These are phyloP conservation scores for Musa itinerans DNA, from an alignment of 176 grass and related monocot species.

Conservation along the genomic window DNA sequence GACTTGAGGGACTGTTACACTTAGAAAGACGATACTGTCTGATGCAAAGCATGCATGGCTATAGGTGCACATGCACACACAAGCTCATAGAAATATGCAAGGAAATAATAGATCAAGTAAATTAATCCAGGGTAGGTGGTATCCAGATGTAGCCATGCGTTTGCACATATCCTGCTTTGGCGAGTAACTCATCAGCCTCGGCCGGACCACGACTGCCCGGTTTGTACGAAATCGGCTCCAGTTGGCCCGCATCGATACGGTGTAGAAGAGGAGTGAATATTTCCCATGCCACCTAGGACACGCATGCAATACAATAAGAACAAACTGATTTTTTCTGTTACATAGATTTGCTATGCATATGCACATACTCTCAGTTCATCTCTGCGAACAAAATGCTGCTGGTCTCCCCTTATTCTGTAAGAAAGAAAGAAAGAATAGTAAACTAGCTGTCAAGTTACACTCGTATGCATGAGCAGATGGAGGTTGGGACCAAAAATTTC, in stretches of 20 bases:
- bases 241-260: constrained; percentile 55
- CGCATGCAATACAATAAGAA: background rate
- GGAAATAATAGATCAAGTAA: background rate
- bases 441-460: background rate
- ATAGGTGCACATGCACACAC: background rate
- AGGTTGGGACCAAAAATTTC: background rate
- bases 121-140: constrained; percentile 62
- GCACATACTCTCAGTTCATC: constrained; percentile 72
- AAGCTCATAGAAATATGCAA: background rate
- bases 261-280: constrained; percentile 96
- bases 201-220: constrained; percentile 80
- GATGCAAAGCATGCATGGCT: background rate
- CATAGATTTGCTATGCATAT: background rate
- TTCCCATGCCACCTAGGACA: constrained; percentile 82
- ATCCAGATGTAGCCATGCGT: constrained; percentile 95
- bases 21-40: background rate
- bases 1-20: background rate
- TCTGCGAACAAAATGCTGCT: constrained; percentile 95
- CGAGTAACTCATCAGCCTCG: constrained; percentile 72
- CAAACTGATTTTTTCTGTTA: background rate
- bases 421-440: constrained; percentile 16
- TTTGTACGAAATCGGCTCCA: constrained; percentile 58
- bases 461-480: background rate
- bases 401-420: constrained; percentile 86
- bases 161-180: constrained; percentile 70